Base-by-base conservation (phyloP, 2,329 filamentous ascomycete genomes). In the Cordyceps farinosa region DNA sequence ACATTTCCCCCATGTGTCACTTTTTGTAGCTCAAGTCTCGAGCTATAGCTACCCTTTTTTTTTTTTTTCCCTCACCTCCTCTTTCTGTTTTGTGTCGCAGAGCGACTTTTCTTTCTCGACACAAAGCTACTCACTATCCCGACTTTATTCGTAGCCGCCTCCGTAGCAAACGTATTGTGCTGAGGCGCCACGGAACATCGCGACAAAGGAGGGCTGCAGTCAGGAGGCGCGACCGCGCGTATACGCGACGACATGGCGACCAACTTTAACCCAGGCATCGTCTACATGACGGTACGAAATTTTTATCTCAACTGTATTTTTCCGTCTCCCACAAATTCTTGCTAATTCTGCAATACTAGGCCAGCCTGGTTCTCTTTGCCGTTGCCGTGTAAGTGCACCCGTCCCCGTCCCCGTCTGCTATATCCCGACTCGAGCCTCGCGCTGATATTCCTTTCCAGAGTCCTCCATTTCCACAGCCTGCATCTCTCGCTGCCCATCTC, bases 401-500 rank as follows among this genome's bases (percentile, higher is more conserved):
- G 22, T 22, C 22, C 22, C n/a, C 5, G 3, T n/a, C 48, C 36
- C 11, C 34, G 10, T 30, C 38, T 30, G 27, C n/a, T 5, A 5
- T 48, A 15, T 6, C 11, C 27, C 22, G 13, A 48, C 45, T 13
- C 3, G 22, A 11, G 27, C 27, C 13, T 48, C 45, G 27, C 45
- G 10, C 45, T 48, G 6, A 48, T 10, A 15, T 29, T 27, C 56
- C 17, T 11, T 29, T 17, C 8, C n/a, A 81, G 79, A 13, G 71
- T 76, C 67, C 70, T 77, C 58, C 77, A 80, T 67, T 68, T 78
- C 68, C 73, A 75, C 65, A 71, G 70, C 63, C 64, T 71, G 17
- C 70, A 70, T 56, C 75, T 81, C 47, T 78, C 77, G 30, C 76
- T 82, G 7, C 77, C 78, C 34, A 67, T 80, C 58, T 70, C 76